Percentiles rank a stretch among this genome's conserved stretches.
phyloP scores from a whole-genome alignment of 345 rosid genomes.

The Dovyalis caffra region DNA sequence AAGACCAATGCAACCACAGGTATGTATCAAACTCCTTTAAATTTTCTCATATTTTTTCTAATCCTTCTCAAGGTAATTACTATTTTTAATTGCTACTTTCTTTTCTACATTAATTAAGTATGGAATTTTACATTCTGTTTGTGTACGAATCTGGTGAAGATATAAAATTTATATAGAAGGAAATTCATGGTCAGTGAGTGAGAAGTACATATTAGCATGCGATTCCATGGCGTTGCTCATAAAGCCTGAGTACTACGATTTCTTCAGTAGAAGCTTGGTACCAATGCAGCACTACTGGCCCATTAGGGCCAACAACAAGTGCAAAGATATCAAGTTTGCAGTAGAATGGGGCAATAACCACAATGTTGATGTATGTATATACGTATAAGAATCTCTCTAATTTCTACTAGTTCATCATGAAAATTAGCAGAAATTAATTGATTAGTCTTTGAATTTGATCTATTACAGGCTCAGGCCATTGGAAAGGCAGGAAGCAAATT shows the following conservation, averaged over 20 bases:
- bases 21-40: not conserved
- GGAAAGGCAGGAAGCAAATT: conserved; percentile 40
- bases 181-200: conserved; percentile 79
- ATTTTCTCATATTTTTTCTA: not conserved
- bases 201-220: conserved; percentile 75
- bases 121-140: too few species aligned
- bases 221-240: conserved; percentile 55
- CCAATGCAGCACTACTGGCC: conserved; percentile 79
- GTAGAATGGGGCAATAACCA: conserved; percentile 76
- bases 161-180: conserved; percentile 77
- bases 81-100: too few species aligned
- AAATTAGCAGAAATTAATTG: not conserved
- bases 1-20: conserved; percentile 24
- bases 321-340: conserved; percentile 56
- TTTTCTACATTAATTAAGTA: too few species aligned
- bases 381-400: not conserved
- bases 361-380: conserved; percentile 26
- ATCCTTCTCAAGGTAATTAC: too few species aligned
- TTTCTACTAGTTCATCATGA: not conserved
- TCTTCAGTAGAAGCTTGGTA: conserved; percentile 58
- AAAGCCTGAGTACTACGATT: conserved; percentile 50
- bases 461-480: conserved; percentile 34
- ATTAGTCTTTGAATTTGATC: not conserved
- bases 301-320: conserved; percentile 43
- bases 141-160: conserved; percentile 19